Conservation (phyloP, 257 asterid genomes). For the Capsicum rhomboideum region DNA sequence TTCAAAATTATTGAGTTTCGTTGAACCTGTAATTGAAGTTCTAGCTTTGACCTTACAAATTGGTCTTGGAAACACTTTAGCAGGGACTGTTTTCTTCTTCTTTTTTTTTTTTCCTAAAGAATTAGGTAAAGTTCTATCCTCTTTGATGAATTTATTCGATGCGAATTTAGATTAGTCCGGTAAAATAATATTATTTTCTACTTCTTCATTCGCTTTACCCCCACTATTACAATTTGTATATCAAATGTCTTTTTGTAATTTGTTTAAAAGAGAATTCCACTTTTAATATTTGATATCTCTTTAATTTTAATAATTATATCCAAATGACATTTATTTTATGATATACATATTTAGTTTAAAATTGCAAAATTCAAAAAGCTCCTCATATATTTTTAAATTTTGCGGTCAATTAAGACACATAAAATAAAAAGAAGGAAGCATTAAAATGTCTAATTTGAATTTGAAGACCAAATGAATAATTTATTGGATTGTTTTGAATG, state of each 20-base stretch:
- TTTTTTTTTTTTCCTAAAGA: no score
- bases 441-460: background rate
- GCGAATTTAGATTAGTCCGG: background rate
- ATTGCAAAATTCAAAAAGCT: no score
- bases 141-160: background rate
- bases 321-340: no score
- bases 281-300: no score
- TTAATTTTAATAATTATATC: no score
- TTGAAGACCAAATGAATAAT: background rate
- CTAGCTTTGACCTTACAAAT: background rate
- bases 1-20: background rate
- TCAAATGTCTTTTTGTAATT: background rate
- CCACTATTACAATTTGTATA: background rate
- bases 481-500: background rate
- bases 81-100: background rate
- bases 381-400: background rate
- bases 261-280: background rate
- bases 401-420: background rate
- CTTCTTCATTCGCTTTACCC: background rate
- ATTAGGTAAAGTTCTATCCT: no score
- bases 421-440: background rate
- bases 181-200: background rate
- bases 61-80: background rate
- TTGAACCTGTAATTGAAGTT: background rate
- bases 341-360: no score